These are phyloP conservation scores for Fusarium sp. DNA, from an alignment of 2,329 filamentous ascomycete genomes.

Conservation along the genomic window DNA sequence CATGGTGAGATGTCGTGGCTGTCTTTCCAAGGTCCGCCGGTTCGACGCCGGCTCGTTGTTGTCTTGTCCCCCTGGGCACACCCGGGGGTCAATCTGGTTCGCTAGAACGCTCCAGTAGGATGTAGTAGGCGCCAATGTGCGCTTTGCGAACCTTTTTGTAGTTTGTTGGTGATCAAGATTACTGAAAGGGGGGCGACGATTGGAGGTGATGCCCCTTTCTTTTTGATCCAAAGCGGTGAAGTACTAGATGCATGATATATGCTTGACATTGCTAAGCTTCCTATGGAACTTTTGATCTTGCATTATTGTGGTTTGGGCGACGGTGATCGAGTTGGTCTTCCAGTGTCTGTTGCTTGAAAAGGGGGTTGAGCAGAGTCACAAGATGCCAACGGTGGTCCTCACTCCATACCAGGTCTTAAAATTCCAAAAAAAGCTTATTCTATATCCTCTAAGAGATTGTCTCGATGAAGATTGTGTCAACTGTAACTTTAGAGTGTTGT, in stretches of 20 bases:
- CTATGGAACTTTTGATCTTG: rapidly evolving
- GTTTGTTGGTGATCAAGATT: not conserved
- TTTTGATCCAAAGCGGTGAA: rapidly evolving
- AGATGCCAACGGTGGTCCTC: rapidly evolving
- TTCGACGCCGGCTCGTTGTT: slow-evolving; percentile 5
- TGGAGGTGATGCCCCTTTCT: rapidly evolving
- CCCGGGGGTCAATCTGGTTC: slow-evolving; percentile 11
- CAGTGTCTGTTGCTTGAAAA: not conserved
- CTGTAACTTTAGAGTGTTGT: not conserved
- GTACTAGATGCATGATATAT: rapidly evolving
- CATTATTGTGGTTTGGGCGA: not conserved
- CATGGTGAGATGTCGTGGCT: not conserved
- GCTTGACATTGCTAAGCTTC: rapidly evolving
- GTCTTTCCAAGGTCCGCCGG: not conserved
- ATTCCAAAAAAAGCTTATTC: not conserved
- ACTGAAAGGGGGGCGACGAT: not conserved
- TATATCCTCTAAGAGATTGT: rapidly evolving
- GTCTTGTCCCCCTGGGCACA: not conserved
- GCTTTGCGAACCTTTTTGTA: slow-evolving; percentile 26
- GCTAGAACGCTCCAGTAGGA: slow-evolving; percentile 9
- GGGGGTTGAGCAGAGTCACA: not conserved
- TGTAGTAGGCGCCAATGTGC: slow-evolving; percentile 21
- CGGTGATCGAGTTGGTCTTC: not conserved
- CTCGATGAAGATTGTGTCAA: rapidly evolving
- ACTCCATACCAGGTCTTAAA: not conserved